phyloP scores from a whole-genome alignment of 176 grass and related monocot genomes.

The Ensete ventricosum region DNA sequence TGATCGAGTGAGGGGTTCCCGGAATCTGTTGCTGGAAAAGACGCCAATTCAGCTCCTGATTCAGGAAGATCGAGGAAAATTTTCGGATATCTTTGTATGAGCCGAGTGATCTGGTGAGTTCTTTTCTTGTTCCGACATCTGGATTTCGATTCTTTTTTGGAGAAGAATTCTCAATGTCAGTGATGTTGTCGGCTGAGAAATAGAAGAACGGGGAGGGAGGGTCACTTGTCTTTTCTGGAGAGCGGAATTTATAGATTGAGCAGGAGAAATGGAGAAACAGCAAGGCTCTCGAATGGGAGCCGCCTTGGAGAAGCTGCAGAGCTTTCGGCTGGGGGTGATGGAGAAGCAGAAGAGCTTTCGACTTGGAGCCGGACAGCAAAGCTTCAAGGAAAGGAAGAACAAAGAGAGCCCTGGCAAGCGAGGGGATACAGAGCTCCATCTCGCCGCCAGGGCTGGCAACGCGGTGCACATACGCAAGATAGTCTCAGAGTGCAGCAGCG shows the following conservation, averaged over 20 bases:
- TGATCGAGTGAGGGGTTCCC: neutral
- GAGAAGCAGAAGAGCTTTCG: conserved; percentile 8
- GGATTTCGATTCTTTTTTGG: neutral
- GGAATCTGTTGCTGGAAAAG: neutral
- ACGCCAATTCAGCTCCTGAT: neutral
- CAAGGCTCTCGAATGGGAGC: neutral
- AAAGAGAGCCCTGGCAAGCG: conserved; percentile 16
- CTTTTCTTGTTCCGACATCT: neutral
- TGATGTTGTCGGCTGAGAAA: neutral
- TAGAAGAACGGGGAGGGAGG: neutral
- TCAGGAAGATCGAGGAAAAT: neutral
- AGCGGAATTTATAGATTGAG: neutral
- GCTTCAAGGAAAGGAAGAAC: conserved; percentile 17
- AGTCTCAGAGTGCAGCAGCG: conserved; percentile 1
- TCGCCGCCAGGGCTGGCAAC: conserved; percentile 12
- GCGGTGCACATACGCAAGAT: conserved; percentile 6
- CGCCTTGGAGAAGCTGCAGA: neutral
- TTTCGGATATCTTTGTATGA: too few relatives aligned
- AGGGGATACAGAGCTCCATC: conserved; percentile 16
- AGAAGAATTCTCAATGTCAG: neutral
- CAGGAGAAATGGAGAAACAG: conserved; percentile 2
- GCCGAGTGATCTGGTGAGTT: neutral
- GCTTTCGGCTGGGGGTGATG: neutral
- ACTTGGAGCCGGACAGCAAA: neutral
- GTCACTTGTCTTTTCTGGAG: neutral